Evolutionary conservation across 2,329 filamentous ascomycete species (phyloP).

Genomic region (Alternaria sp.): DNA sequence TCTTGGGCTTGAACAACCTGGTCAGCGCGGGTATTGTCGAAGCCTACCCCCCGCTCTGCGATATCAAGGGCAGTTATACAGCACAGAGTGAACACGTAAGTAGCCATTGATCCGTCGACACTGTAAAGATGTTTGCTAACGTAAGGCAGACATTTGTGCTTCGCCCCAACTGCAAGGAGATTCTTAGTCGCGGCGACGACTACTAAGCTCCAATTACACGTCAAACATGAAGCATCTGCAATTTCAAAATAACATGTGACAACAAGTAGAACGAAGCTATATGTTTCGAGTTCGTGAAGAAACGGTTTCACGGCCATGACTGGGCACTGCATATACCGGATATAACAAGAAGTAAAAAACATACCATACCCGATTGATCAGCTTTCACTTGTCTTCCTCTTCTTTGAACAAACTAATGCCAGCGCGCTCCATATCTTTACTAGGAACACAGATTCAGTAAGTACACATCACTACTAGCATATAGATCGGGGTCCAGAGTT

Average conservation of each 20-base stretch:
- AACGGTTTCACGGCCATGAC: background rate
- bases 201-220: constrained; percentile 62
- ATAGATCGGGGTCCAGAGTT: background rate
- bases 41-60: constrained; percentile 85
- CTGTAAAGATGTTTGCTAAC: constrained; percentile 14
- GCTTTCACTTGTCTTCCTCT: background rate
- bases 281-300: background rate
- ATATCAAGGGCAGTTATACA: constrained; percentile 93
- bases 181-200: constrained; percentile 85
- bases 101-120: constrained; percentile 25
- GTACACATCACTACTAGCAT: background rate
- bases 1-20: constrained; percentile 86
- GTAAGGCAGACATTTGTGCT: constrained; percentile 44
- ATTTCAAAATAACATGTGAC: background rate
- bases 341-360: background rate
- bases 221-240: background rate
- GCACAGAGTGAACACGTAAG: constrained; percentile 94
- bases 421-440: background rate
- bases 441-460: background rate
- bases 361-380: background rate
- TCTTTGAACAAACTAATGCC: background rate
- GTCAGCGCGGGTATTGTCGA: constrained; percentile 85
- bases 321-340: background rate
- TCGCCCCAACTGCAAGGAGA: constrained; percentile 72
- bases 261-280: background rate